A percentile compares a stretch with the other conserved stretches of the same genome.
phyloP scores from a whole-genome alignment of 163 green algal genomes.

The Scenedesmus sp. region DNA sequence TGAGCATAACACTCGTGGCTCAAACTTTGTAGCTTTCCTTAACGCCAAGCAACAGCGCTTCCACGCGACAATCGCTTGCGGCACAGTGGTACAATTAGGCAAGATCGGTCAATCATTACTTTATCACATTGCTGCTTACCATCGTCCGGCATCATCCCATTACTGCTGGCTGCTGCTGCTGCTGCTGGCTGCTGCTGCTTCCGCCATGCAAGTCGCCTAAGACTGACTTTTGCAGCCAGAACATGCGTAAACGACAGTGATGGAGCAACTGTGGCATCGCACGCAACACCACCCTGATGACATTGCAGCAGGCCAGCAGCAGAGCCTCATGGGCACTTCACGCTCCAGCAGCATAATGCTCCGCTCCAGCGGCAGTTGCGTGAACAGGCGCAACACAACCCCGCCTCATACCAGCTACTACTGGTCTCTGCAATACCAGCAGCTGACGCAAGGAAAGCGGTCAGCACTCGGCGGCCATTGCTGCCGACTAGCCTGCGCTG shows the following conservation, averaged over 20 bases:
- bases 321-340: background rate
- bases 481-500: background rate
- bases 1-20: background rate
- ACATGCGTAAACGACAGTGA: background rate
- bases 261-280: background rate
- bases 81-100: background rate
- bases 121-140: background rate
- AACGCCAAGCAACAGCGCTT: background rate
- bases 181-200: background rate
- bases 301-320: slow-evolving; percentile 1
- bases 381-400: background rate
- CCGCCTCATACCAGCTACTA: background rate
- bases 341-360: background rate
- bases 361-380: background rate
- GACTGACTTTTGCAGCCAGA: background rate
- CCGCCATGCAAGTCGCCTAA: too few species aligned
- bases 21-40: background rate
- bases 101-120: background rate
- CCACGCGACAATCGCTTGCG: background rate
- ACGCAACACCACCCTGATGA: background rate
- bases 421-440: background rate
- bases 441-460: background rate
- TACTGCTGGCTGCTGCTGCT: background rate
- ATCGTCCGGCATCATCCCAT: too few species aligned
- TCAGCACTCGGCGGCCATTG: background rate